Base-by-base conservation (phyloP, 176 grass and related monocot species). In the Pontederia crassipes region DNA sequence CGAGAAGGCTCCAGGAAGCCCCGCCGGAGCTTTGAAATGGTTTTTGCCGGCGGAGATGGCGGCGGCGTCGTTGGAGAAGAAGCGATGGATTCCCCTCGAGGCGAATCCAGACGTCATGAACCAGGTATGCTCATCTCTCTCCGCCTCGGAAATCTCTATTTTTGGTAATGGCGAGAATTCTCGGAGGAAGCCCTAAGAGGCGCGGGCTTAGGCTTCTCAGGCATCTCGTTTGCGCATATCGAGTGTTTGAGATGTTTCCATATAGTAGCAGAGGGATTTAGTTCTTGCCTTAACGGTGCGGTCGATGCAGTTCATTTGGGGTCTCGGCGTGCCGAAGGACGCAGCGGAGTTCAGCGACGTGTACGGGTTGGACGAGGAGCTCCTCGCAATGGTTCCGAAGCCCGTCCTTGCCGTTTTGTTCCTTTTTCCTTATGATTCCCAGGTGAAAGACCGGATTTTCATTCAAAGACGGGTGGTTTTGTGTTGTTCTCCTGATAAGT, bases 351-450 rank as follows among this genome's bases (percentile, higher is more conserved):
- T 97, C 84, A 81, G 79, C 56, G 93, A 97, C 65, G 87, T 97
- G 40, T 97, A 97, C 57, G 93, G 93, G 50, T 78, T 97, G 67
- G 93, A 92, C 68, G 87, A 97, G 46, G 93, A 92, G 48, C 50
- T 97, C 68, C 73, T 97, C 18, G 81, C 69, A 47, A 88, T 97
- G 87, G 93, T 97, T 28, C 87, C 87, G 27, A 80, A 91, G 68
- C 93, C 93, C 68, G 81, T 97, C 61, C 76, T 97, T 15, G 93
- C 93, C 20, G 87, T 92, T 65, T 35, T 97, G 80, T 86, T 97
- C 54, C 93, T 97, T 67, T 97, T 88, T 73, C 93, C 93, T 16
- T 81, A 80, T 67, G 74, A 79, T 20, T 75, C 75, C 2, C 7
- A 67, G 69, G 87, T 91, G 68, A 72, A 40, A 40, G 32, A 40